Evolutionary conservation across 805 yeast genomes (phyloP).

Genomic region (Ogataea haglerorum): DNA sequence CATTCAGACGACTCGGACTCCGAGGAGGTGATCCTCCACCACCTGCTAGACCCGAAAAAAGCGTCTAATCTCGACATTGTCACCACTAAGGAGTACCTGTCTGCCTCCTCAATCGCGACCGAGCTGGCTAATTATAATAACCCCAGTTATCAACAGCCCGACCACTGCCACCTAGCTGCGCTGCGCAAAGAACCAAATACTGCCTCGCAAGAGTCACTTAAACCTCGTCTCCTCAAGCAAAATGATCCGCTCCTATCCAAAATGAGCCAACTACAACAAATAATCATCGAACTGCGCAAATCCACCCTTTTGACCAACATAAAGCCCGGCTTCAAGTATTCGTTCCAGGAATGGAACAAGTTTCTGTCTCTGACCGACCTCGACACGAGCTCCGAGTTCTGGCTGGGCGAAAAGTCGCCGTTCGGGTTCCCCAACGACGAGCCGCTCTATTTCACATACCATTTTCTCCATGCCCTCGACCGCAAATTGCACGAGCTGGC

Average conservation of each 20-base stretch:
- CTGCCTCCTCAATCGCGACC: conserved; percentile 15
- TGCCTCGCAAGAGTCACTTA: neutral
- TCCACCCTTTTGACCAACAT: conserved; percentile 35
- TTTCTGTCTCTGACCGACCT: conserved; percentile 34
- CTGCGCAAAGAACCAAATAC: neutral
- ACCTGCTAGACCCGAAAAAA: conserved; percentile 18
- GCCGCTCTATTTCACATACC: conserved; percentile 51
- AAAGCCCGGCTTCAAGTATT: conserved; percentile 40
- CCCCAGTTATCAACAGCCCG: conserved; percentile 20
- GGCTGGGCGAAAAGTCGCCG: conserved; percentile 70
- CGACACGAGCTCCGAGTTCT: conserved; percentile 38
- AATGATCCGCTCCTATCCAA: conserved; percentile 23
- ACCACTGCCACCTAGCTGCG: neutral
- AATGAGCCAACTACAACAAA: conserved; percentile 24
- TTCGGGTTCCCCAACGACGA: conserved; percentile 66
- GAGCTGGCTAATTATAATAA: conserved; percentile 20
- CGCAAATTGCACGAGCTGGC: conserved; percentile 26
- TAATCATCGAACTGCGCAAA: conserved; percentile 32
- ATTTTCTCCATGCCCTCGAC: conserved; percentile 27
- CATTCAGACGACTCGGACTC: conserved; percentile 14
- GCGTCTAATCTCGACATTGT: conserved; percentile 18
- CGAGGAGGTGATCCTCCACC: conserved; percentile 19
- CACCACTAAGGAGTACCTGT: conserved; percentile 15
- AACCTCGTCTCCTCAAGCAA: conserved; percentile 25
- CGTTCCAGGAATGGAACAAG: conserved; percentile 50